Evolutionary conservation across 1,284 basidiomycete species (phyloP), one percentile per base, ranked within the genome.

Genomic region (Thelephora terrestris): DNA sequence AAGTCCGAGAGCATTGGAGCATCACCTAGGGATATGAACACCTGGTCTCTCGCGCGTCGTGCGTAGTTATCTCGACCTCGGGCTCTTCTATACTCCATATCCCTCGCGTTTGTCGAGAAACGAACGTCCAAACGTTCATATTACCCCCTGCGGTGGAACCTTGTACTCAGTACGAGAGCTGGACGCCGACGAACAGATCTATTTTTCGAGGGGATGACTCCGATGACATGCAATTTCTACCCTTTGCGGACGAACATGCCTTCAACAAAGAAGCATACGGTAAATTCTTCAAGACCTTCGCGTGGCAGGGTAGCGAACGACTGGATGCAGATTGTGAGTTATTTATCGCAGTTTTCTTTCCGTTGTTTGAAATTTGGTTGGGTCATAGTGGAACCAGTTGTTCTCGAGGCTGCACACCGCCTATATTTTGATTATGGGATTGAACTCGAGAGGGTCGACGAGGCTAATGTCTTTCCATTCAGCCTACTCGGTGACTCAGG

Each of bases 201-300:
- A 63, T 77, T 12, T 67, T 71, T 47, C 66, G 66, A 18, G 80
- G 78, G 4, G 79, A 82, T 53, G 81, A 84, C 50, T 61, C 73
- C 4, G 63, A 70, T 52, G 61, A 65, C 25, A 70, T 81, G 67
- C 66, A 67, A 1, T 83, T 81, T 57, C 60, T 80, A n/a, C 79
- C 79, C 1, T 73, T 73, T 45, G 65, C 73, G 1, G 79, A 82
- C 52, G 78, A 81, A 40, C 64, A 67, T 3, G 53, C 43, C 0
- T 83, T 82, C 53, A 53, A 75, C 47, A 61, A 61, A 21, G 37
- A 50, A 4, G 57, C 52, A 12, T 71, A 79, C 53, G 55, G 61
- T 1, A 50, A 57, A n/a, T 65, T 72, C 2, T 73, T 80, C 58
- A 61, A 58, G 9, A 57, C 60, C 5, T 64, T 76, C 32, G 67